Evolutionary conservation across 2,329 filamentous ascomycete genomes (phyloP), one percentile per base, ranked within the genome.

Genomic region (Pseudogymnoascus sp.): DNA sequence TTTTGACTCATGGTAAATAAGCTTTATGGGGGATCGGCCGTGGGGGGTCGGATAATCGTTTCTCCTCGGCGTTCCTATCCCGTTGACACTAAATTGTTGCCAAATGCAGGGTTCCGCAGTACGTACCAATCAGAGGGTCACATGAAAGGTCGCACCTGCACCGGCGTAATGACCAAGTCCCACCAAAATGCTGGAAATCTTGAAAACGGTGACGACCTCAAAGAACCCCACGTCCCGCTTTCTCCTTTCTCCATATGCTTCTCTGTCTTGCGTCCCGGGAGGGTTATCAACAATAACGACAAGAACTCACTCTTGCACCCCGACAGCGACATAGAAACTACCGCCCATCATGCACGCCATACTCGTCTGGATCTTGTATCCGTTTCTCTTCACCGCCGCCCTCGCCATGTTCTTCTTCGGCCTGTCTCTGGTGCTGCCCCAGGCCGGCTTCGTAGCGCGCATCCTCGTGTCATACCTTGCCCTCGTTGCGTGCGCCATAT

Each of bases 371-470:
- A 63, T 72, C 62, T 63, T 64, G 28, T 81, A 82, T 74, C 81
- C 83, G 73, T 69, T 81, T 66, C 74, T 75, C 65, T 80, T 78
- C 69, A 87, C 85, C 72, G 68, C 75, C 68, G 79, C 75, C 73
- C 75, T 85, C 67, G 80, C 78, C 65, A 46, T 82, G 68, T 74
- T 75, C 72, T 81, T 90, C 80, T 89, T 87, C 77, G 77, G 85
- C 75, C 74, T 88, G 65, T 87, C 86, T 65, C 75, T 82, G 68
- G 76, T 83, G 69, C 70, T 84, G 46, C 83, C 85, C 66, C 79
- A 81, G 65, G 83, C 84, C 61, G 83, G 81, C 73, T 93, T 91
- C 77, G 82, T 81, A 69, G 89, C 88, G 68, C 89, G 90, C 72
- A 77, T 81, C 60, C 79, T 91, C 68, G 85, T 85, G 68, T 80